Percentiles rank a stretch among this genome's conserved stretches.
phyloP scores from a whole-genome alignment of 192 early-diverging fungal genomes.

The Coemansia sp. region DNA sequence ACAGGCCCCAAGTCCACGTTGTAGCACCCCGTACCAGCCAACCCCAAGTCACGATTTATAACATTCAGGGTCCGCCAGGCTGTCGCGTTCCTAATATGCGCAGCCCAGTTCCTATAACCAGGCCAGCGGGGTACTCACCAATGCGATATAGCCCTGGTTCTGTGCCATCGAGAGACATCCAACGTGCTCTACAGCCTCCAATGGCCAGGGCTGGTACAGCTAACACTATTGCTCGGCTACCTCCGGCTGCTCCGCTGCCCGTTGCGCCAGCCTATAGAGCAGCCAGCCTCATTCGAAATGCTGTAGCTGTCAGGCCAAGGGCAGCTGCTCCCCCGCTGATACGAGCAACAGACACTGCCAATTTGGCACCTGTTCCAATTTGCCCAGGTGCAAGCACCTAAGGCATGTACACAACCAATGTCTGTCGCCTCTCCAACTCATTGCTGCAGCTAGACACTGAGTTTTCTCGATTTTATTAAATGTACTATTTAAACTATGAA shows the following conservation, averaged over 20 bases:
- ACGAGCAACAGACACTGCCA: not conserved
- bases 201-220: not conserved
- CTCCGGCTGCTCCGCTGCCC: not conserved
- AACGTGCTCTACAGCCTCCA: not conserved
- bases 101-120: not conserved
- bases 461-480: not conserved
- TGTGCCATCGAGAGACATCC: not conserved
- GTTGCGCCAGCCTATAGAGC: not conserved
- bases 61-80: constrained; percentile 8
- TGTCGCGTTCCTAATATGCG: not conserved
- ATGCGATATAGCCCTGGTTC: not conserved
- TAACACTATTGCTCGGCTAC: not conserved
- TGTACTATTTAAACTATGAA: not conserved
- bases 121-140: not conserved
- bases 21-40: not conserved
- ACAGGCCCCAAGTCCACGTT: not conserved
- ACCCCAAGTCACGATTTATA: constrained; percentile 22
- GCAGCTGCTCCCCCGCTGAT: not conserved
- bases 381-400: not conserved
- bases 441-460: not conserved
- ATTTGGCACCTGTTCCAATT: not conserved
- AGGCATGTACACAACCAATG: not conserved
- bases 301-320: not conserved
- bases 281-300: not conserved
- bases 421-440: not conserved